Base-by-base conservation (phyloP, 768 basidiomycete species). In the Boletus huronensis region DNA sequence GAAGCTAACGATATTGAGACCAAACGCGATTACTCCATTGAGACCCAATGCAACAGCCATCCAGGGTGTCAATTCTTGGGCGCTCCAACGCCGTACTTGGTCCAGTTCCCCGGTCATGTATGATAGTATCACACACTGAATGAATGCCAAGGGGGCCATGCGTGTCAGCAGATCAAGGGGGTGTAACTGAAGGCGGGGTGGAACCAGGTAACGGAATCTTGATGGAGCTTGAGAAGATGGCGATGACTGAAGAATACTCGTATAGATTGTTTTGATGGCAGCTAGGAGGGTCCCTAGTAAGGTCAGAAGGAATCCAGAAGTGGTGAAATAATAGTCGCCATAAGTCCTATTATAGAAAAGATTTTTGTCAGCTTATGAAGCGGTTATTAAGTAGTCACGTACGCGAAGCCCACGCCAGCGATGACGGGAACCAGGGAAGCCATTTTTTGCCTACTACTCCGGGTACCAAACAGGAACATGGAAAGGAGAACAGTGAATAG, bases 271-370 rank as follows among this genome's bases (percentile, higher is more conserved):
- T 71, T 98, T 98, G 50, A 97, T 74, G 8, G 97, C 88, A 6
- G 97, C 97, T 35, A 99, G 82, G 50, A 96, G 68, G 0, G 96
- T 93, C 41, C 97, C 97, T 17, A 94, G 72, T 14, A 99, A 79
- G 0, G 97, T 98, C 21, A 99, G 79, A 65, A 90, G 61, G 54
- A 98, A 82, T 5, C 97, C 97, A 70, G 82, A 83, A 2, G 77
- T 70, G 1, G 93, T 97, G 71, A 88, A 97, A 64, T 92, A 88
- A 72, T 97, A 98, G 66, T 98, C 95, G 50, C 95, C 97, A 53
- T 93, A 96, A 6, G 94, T 97, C 13, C 92, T 94, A 62, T 31
- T 9, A 14, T 6, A n/a, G n/a, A 29, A 31, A 28, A 26, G 11
- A 35, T 13, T 19, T 10, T 48, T n/a, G n/a, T 31, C 6, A 41